Conservation (phyloP, 169 alveolate genomes). For the Eimeria maxima region DNA sequence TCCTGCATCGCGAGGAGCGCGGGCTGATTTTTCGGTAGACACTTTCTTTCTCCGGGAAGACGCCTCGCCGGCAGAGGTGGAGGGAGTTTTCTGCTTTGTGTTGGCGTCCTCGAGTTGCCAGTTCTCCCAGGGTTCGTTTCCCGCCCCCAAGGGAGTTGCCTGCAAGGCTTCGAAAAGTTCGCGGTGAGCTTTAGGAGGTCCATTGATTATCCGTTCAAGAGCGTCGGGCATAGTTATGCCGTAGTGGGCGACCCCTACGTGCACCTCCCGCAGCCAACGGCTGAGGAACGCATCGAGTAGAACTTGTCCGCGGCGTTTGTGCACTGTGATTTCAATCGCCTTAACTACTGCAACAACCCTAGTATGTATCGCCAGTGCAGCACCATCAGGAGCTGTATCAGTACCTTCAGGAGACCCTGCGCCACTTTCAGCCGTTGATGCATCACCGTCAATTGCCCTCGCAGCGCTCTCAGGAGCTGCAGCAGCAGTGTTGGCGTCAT, state of each 20-base stretch:
- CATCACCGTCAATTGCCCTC: no score
- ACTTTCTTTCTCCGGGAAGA: not conserved
- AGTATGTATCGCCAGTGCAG: not conserved
- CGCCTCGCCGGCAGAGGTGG: no score
- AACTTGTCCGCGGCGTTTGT: not conserved
- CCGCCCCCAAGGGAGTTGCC: not conserved
- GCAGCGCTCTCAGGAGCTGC: no score
- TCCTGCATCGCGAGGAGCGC: not conserved
- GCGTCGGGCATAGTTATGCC: constrained; percentile 8
- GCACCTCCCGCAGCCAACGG: constrained; percentile 8
- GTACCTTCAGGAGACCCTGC: not conserved
- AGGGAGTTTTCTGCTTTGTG: no score
- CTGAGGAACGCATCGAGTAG: not conserved
- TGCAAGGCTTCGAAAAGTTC: not conserved
- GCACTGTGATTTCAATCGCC: not conserved
- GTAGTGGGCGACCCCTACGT: not conserved
- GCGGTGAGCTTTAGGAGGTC: not conserved
- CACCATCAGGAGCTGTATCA: not conserved
- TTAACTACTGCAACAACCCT: not conserved
- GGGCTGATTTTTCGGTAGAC: not conserved
- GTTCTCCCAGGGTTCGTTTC: not conserved
- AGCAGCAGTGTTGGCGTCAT: not conserved
- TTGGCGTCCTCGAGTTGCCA: not conserved
- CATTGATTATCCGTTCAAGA: not conserved
- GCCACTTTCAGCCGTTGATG: no score